Conservation (phyloP, 345 rosid species). For the Populus pruinosa region DNA sequence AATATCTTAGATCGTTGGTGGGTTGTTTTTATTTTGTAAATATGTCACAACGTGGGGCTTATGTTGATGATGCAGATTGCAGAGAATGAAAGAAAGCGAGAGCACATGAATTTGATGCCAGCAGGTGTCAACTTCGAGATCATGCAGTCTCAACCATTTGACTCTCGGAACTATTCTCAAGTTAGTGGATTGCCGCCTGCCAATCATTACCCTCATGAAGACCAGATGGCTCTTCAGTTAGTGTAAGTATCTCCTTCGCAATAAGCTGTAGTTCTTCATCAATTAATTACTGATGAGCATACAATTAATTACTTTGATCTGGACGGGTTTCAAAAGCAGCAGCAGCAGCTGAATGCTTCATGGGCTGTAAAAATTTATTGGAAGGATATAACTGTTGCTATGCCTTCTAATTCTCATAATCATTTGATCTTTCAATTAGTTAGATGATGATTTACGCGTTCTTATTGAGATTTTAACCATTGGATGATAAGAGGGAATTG, state of each 20-base stretch:
- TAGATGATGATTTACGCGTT: no score
- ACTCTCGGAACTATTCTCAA: constrained; percentile 75
- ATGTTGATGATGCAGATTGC: constrained; percentile 50
- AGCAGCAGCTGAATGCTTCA: background rate
- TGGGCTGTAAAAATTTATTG: background rate
- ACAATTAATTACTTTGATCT: background rate
- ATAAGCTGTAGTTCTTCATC: background rate
- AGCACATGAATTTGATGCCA: constrained; percentile 76
- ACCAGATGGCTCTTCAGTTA: constrained; percentile 80
- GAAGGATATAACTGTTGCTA: background rate
- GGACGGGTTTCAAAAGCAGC: background rate
- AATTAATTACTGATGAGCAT: background rate
- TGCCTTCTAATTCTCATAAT: background rate
- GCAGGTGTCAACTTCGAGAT: constrained; percentile 64
- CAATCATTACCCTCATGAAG: constrained; percentile 58
- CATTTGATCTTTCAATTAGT: background rate
- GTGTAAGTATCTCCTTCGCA: constrained; percentile 42
- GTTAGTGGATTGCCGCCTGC: constrained; percentile 74
- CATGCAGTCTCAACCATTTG: constrained; percentile 59
- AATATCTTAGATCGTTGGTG: background rate
- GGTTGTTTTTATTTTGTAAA: background rate
- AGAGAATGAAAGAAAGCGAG: constrained; percentile 75
- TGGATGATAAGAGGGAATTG: background rate
- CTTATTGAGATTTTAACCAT: background rate
- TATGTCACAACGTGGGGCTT: background rate